phyloP scores from a whole-genome alignment of 2,329 filamentous ascomycete species.

The Aspergillus udagawae region DNA sequence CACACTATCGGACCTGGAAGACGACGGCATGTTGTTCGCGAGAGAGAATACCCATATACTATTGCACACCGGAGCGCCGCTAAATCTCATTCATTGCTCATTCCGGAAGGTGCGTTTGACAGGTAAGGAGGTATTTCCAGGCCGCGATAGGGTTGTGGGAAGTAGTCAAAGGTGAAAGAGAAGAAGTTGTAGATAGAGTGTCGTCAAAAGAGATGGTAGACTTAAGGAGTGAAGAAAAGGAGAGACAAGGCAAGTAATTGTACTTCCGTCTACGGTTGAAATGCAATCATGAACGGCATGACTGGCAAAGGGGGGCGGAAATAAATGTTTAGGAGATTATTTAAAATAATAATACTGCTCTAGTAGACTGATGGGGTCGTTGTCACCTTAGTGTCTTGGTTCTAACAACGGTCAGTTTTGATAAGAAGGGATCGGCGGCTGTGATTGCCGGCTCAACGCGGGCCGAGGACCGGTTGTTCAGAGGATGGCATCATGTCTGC shows the following conservation, averaged over 20 bases:
- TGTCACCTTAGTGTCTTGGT: neutral
- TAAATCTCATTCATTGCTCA: neutral
- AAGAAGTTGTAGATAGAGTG: neutral
- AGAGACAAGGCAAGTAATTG: neutral
- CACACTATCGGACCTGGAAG: slow-evolving; percentile 28
- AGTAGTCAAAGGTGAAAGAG: neutral
- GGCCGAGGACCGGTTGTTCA: neutral
- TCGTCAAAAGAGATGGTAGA: too few relatives aligned
- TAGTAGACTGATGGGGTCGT: neutral
- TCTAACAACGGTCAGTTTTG: neutral
- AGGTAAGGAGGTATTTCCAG: neutral
- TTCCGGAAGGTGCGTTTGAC: neutral
- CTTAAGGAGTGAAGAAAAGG: neutral
- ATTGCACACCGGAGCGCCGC: neutral
- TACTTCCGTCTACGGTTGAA: neutral
- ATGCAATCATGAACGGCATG: neutral
- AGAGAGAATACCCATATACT: slow-evolving; percentile 14
- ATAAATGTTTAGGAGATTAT: neutral
- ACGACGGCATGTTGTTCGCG: slow-evolving; percentile 27
- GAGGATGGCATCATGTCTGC: neutral
- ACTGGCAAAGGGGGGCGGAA: neutral
- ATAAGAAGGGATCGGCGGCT: neutral
- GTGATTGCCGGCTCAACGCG: neutral
- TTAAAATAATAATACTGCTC: neutral
- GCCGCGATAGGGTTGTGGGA: neutral